phyloP scores from a whole-genome alignment of 192 early-diverging fungal species.

The Coemansia sp. region DNA sequence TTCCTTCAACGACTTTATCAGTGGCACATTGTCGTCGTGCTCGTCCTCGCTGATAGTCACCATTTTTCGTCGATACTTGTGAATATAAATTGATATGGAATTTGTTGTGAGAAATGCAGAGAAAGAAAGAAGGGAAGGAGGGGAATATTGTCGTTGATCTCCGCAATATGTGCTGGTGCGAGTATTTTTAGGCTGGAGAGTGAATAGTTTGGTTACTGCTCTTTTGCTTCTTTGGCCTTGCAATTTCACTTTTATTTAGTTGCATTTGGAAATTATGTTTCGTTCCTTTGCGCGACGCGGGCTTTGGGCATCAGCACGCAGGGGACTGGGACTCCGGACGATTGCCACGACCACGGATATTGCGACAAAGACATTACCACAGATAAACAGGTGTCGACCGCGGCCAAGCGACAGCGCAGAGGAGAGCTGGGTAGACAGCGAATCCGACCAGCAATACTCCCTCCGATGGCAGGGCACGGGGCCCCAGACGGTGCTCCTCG shows the following conservation, averaged over 20 bases:
- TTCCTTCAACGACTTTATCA: constrained; percentile 26
- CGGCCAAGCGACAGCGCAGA: background rate
- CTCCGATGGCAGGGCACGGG: constrained; percentile 35
- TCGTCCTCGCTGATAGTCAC: constrained; percentile 41
- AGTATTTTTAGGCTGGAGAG: background rate
- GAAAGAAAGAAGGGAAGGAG: background rate
- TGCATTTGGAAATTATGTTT: background rate
- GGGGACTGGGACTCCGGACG: background rate
- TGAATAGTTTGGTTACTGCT: background rate
- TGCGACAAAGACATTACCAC: constrained; percentile 35
- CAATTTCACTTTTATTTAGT: background rate
- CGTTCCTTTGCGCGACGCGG: background rate
- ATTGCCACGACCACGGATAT: constrained; percentile 34
- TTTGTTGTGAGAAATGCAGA: background rate
- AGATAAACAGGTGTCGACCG: constrained; percentile 14
- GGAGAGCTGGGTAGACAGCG: constrained; percentile 12
- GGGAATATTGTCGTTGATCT: background rate
- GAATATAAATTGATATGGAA: background rate
- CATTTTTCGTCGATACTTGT: constrained; percentile 14
- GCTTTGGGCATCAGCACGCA: background rate
- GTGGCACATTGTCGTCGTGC: constrained; percentile 32
- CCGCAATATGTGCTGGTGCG: background rate
- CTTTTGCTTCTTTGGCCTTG: background rate
- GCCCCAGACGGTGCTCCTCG: constrained; percentile 74
- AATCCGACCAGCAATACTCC: constrained; percentile 33